Evolutionary conservation across 768 basidiomycete species (phyloP), one percentile per base, ranked within the genome.

Genomic region (Tricholoma furcatifolium): DNA sequence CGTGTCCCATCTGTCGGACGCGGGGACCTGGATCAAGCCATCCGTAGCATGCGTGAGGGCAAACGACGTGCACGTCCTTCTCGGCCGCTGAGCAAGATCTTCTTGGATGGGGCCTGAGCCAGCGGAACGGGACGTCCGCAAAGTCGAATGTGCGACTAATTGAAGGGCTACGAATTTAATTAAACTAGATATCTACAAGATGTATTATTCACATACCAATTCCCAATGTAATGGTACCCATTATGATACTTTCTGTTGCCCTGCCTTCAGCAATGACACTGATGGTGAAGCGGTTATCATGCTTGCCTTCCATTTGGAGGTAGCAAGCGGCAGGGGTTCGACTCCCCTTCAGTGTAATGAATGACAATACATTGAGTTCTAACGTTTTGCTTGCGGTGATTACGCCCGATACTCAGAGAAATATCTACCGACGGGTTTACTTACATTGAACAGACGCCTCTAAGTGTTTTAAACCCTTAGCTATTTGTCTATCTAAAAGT

Each of bases 281-380:
- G 75, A 84, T 88, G 87, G 87, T 88, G 87, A 88, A 88, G 83
- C 79, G 86, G 87, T 87, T 88, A 88, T 88, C 86, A 88, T 89
- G 85, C 87, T 88, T 88, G 86, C 85, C 87, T 88, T 88, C 87
- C 86, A 88, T 78, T 58, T 27, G 3, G 4, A 4, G 27, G 27
- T 7, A 68, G 65, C 65, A 68, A 68, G 74, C 74, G 75, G 75
- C 73, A 75, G 72, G 74, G 75, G 75, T 76, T 76, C 74, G 74
- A 76, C 73, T 76, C 75, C 75, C 74, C 72, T 76, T 75, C 66
- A 64, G 74, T 66, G 66, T 66, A 67, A 27, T 27, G 3, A 4
- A 7, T 27, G 27, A n/a, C n/a, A n/a, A n/a, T n/a, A n/a, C n/a
- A n/a, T n/a, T n/a, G n/a, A n/a, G n/a, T n/a, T n/a, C n/a, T n/a